Evolutionary conservation across 2,329 filamentous ascomycete species (phyloP).

Genomic region (Ascochyta clinopodiicola): DNA sequence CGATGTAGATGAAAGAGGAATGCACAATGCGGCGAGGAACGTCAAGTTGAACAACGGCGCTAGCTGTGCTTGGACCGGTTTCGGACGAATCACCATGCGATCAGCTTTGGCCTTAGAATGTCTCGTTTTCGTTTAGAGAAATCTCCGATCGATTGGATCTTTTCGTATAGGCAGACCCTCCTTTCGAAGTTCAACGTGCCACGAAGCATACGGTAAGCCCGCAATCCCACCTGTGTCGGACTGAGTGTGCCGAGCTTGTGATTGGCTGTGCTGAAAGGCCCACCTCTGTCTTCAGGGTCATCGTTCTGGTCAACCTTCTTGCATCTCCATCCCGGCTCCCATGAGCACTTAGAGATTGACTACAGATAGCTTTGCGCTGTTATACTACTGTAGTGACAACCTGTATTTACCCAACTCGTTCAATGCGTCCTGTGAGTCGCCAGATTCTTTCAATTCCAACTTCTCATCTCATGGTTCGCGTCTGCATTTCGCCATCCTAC

Average conservation of each 20-base stretch:
- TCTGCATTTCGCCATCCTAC: constrained; percentile 40
- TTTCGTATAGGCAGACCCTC: background rate
- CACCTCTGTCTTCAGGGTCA: background rate
- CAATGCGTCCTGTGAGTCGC: background rate
- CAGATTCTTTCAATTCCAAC: constrained; percentile 29
- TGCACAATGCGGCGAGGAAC: constrained; percentile 1
- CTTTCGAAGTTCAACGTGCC: background rate
- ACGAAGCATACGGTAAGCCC: too few relatives aligned
- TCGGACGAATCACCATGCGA: constrained; percentile 1
- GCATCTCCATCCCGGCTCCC: too few relatives aligned
- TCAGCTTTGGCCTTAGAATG: background rate
- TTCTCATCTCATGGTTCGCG: constrained; percentile 34
- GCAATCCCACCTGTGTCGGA: too few relatives aligned
- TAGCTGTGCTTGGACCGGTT: background rate
- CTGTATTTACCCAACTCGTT: background rate
- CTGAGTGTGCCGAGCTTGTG: background rate
- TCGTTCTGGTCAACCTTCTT: background rate
- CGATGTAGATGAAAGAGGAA: background rate
- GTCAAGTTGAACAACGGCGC: constrained; percentile 5
- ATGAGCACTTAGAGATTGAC: too few relatives aligned
- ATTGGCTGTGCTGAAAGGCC: background rate
- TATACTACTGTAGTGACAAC: background rate
- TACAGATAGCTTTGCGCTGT: too few relatives aligned
- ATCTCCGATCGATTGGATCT: background rate
- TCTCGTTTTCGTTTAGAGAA: background rate